phyloP scores from a whole-genome alignment of 768 basidiomycete genomes.

The Naganishia vishniacii region DNA sequence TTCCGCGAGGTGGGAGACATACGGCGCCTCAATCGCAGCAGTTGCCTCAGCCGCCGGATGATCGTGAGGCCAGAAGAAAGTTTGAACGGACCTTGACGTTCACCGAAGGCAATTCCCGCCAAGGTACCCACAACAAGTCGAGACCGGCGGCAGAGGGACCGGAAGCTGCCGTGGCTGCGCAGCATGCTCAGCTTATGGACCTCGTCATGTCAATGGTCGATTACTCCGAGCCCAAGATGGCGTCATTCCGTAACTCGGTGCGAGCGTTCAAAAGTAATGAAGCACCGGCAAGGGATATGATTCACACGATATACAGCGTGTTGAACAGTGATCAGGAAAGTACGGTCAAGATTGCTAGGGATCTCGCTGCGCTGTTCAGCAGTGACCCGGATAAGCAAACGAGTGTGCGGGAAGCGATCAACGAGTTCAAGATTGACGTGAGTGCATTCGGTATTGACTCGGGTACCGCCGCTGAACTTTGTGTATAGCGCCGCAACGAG shows the following conservation, averaged over 20 bases:
- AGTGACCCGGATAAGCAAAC: constrained; percentile 80
- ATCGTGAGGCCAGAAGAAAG: constrained; percentile 29
- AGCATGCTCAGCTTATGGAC: constrained; percentile 61
- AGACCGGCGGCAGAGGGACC: constrained; percentile 39
- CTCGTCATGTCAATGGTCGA: constrained; percentile 54
- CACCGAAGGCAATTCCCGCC: background rate
- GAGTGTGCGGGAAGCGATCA: constrained; percentile 70
- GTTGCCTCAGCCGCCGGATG: constrained; percentile 17
- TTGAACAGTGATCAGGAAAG: constrained; percentile 64
- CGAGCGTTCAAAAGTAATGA: constrained; percentile 74
- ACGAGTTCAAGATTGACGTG: constrained; percentile 77
- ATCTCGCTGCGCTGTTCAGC: constrained; percentile 61
- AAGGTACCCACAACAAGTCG: constrained; percentile 28
- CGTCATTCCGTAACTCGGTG: constrained; percentile 61
- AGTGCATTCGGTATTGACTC: constrained; percentile 14
- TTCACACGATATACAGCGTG: constrained; percentile 80
- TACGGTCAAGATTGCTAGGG: constrained; percentile 54
- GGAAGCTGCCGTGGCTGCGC: constrained; percentile 47
- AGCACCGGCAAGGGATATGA: constrained; percentile 72
- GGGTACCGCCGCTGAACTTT: background rate
- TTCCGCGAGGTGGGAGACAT: constrained; percentile 9
- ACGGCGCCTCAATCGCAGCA: constrained; percentile 20
- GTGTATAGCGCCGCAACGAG: constrained; percentile 66
- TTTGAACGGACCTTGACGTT: constrained; percentile 42
- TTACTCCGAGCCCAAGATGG: constrained; percentile 48